Conservation (phyloP, 1,284 basidiomycete species). For the Phlebopus sp. region DNA sequence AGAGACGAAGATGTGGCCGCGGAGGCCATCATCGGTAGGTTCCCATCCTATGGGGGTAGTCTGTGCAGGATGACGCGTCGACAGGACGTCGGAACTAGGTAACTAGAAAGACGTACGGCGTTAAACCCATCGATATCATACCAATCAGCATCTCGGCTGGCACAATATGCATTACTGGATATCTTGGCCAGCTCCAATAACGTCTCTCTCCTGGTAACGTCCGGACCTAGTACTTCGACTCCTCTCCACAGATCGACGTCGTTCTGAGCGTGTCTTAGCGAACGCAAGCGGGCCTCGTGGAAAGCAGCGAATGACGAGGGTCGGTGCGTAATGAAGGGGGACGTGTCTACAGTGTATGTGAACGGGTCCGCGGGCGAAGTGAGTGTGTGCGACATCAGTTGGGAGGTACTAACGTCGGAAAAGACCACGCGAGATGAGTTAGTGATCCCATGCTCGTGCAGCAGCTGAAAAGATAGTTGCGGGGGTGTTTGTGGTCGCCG, state of each 20-base stretch:
- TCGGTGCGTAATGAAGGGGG: slow-evolving; percentile 37
- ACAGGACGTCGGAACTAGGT: not conserved
- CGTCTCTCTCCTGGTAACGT: slow-evolving; percentile 72
- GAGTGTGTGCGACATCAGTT: slow-evolving; percentile 21
- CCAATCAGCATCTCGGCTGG: slow-evolving; percentile 62
- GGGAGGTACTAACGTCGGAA: slow-evolving; percentile 42
- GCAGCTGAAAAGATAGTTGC: slow-evolving; percentile 54
- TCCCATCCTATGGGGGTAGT: slow-evolving; percentile 86
- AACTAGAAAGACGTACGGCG: slow-evolving; percentile 36
- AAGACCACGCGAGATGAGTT: slow-evolving; percentile 53
- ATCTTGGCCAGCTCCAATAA: slow-evolving; percentile 84
- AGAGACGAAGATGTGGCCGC: slow-evolving; percentile 85
- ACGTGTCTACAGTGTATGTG: slow-evolving; percentile 38
- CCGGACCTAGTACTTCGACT: slow-evolving; percentile 54
- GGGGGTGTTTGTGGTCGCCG: slow-evolving; percentile 13
- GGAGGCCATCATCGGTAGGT: slow-evolving; percentile 78
- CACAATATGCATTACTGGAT: slow-evolving; percentile 80
- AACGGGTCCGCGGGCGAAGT: slow-evolving; percentile 25
- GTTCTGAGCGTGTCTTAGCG: slow-evolving; percentile 41
- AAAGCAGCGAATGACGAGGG: slow-evolving; percentile 49
- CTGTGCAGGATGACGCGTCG: slow-evolving; percentile 23
- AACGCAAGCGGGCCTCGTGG: slow-evolving; percentile 45
- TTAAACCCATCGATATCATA: slow-evolving; percentile 72
- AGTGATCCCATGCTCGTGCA: slow-evolving; percentile 59
- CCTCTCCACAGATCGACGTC: slow-evolving; percentile 48